These are phyloP conservation scores for Amaranthus tricolor DNA, from an alignment of 179 eudicot species.

Conservation along the genomic window DNA sequence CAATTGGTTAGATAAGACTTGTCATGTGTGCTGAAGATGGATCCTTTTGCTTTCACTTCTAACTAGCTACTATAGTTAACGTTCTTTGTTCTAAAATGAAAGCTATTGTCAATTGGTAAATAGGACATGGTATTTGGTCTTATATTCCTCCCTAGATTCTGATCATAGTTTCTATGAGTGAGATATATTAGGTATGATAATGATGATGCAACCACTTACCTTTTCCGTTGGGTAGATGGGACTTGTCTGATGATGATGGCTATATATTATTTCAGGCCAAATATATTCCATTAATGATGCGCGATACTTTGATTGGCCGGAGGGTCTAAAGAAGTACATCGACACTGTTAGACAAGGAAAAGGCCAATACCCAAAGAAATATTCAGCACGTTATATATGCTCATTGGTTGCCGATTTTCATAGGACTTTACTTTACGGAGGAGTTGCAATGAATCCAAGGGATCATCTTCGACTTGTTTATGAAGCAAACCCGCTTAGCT, in stretches of 20 bases:
- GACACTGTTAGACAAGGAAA: slow-evolving; percentile 97
- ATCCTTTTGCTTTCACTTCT: too few relatives aligned
- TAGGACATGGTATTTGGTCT: too few relatives aligned
- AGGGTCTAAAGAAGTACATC: slow-evolving; percentile 79
- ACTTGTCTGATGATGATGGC: slow-evolving; percentile 11
- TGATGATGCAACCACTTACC: too few relatives aligned
- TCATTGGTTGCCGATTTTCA: slow-evolving; percentile 99
- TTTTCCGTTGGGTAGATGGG: not conserved
- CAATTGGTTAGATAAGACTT: too few relatives aligned
- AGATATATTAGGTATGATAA: too few relatives aligned
- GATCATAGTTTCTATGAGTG: too few relatives aligned
- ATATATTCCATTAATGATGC: slow-evolving; percentile 98
- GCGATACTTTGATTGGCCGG: slow-evolving; percentile 98
- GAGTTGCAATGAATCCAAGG: slow-evolving; percentile 96
- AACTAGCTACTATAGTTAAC: too few relatives aligned
- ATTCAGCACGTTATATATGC: slow-evolving; percentile 93
- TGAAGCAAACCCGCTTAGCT: slow-evolving; percentile 94
- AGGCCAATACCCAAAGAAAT: slow-evolving; percentile 82
- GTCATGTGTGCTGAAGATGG: too few relatives aligned
- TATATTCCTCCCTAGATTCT: too few relatives aligned
- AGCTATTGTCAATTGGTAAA: too few relatives aligned
- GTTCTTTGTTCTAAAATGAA: too few relatives aligned
- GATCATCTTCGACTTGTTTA: slow-evolving; percentile 97
- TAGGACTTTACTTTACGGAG: slow-evolving; percentile 86
- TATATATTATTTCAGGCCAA: slow-evolving; percentile 58